These are phyloP conservation scores for Cystobasidium pallidum DNA, from an alignment of 1,284 basidiomycete species.

Conservation along the genomic window DNA sequence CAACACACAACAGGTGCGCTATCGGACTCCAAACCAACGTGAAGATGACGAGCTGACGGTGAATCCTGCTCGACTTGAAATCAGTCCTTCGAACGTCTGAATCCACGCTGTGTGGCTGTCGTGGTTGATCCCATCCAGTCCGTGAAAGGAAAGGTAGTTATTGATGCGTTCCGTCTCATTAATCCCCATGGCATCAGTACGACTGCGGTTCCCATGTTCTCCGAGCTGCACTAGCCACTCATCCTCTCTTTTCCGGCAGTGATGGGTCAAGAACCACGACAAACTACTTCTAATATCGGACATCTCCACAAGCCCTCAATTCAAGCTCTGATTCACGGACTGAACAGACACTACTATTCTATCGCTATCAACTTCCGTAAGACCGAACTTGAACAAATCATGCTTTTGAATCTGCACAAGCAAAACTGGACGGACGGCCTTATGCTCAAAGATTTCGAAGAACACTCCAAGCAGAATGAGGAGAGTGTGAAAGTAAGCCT, in stretches of 20 bases:
- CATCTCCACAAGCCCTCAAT: constrained; percentile 99
- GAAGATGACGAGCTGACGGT: constrained; percentile 1
- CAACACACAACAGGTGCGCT: constrained; percentile 90
- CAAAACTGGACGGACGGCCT: constrained; percentile 96
- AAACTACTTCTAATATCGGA: constrained; percentile 97
- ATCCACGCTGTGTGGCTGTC: constrained; percentile 92
- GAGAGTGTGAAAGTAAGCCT: constrained; percentile 79
- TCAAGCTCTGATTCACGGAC: constrained; percentile 67
- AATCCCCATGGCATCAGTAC: constrained; percentile 77
- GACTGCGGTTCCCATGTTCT: neutral
- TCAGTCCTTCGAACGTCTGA: constrained; percentile 97
- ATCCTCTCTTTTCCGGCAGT: constrained; percentile 47
- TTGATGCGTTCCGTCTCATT: constrained; percentile 97
- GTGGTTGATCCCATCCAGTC: constrained; percentile 99
- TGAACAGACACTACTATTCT: constrained; percentile 95
- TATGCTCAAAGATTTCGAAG: constrained; percentile 82
- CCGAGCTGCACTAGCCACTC: neutral
- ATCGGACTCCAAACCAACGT: neutral
- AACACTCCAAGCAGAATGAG: constrained; percentile 82
- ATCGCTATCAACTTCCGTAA: constrained; percentile 96
- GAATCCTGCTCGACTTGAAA: neutral
- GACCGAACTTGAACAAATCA: constrained; percentile 94
- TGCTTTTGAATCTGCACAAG: constrained; percentile 97
- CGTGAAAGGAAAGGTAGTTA: constrained; percentile 88
- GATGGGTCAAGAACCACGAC: constrained; percentile 89